Evolutionary conservation across 352 stramenopile genomes (phyloP).

Genomic region (Elongisporangium anandrum): DNA sequence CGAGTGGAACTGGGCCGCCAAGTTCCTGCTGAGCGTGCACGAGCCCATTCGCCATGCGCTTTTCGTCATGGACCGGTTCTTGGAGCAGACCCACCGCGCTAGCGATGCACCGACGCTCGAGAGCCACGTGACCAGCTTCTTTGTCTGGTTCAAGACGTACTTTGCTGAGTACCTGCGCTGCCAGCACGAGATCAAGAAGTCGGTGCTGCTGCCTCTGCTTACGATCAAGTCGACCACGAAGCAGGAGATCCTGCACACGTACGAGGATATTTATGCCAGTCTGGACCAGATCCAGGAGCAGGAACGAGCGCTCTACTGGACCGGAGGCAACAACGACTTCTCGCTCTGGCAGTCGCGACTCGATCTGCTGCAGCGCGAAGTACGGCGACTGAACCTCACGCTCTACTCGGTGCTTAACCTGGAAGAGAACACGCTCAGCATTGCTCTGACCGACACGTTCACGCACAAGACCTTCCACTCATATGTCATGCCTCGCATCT

Average conservation of each 20-base stretch:
- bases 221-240: conserved; percentile 50
- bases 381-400: conserved; percentile 64
- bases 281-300: conserved; percentile 55
- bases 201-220: conserved; percentile 51
- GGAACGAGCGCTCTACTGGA: conserved; percentile 41
- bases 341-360: conserved; percentile 56
- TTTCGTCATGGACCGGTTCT: conserved; percentile 78
- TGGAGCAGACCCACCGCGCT: conserved; percentile 43
- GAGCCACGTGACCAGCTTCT: conserved; percentile 51
- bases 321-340: conserved; percentile 28
- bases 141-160: conserved; percentile 72
- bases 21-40: conserved; percentile 69
- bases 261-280: conserved; percentile 58
- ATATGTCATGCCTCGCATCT: conserved; percentile 75
- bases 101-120: conserved; percentile 24
- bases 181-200: conserved; percentile 63
- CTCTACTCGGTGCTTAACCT: conserved; percentile 68
- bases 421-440: conserved; percentile 61
- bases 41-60: conserved; percentile 77
- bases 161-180: conserved; percentile 72
- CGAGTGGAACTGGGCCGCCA: conserved; percentile 63
- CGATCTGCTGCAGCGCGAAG: conserved; percentile 57
- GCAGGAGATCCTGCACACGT: conserved; percentile 56
- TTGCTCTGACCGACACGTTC: conserved; percentile 58
- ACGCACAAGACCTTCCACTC: conserved; percentile 66